These are phyloP conservation scores for Fusarium temperatum DNA, from an alignment of 2,329 filamentous ascomycete species.

Conservation along the genomic window DNA sequence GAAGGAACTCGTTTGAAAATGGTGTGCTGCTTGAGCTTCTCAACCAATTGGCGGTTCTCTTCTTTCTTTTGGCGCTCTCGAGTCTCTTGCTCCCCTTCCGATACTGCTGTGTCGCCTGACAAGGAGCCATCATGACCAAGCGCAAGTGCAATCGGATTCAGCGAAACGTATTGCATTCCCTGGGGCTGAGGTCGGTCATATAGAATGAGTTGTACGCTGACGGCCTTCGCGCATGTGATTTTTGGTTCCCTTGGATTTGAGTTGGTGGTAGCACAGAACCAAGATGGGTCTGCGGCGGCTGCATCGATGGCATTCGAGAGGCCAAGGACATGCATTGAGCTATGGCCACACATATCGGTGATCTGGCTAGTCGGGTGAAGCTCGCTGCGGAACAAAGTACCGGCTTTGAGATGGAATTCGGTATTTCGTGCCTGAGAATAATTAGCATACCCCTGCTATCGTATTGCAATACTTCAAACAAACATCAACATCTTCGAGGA, in stretches of 20 bases:
- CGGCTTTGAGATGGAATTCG: conserved; percentile 85
- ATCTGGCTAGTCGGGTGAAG: conserved; percentile 83
- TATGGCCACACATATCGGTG: conserved; percentile 83
- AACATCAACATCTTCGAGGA: conserved; percentile 92
- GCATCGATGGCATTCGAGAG: conserved; percentile 72
- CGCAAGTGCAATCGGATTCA: conserved; percentile 87
- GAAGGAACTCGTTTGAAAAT: conserved; percentile 81
- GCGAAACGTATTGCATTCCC: conserved; percentile 95
- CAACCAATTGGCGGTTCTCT: conserved; percentile 73
- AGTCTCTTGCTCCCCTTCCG: conserved; percentile 77
- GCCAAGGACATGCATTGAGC: conserved; percentile 86
- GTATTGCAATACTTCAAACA: conserved; percentile 42
- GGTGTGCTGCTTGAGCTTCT: conserved; percentile 89
- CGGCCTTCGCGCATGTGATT: conserved; percentile 75
- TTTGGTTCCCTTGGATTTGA: conserved; percentile 67
- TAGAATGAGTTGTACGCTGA: conserved; percentile 85
- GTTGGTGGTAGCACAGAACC: conserved; percentile 70
- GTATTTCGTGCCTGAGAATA: conserved; percentile 74
- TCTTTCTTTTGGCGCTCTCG: conserved; percentile 67
- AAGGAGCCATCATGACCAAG: conserved; percentile 74
- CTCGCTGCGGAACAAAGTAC: conserved; percentile 83
- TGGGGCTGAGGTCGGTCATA: conserved; percentile 87
- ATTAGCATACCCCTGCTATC: conserved; percentile 36
- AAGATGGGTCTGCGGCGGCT: conserved; percentile 68
- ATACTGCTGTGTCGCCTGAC: conserved; percentile 48